Evolutionary conservation across 345 rosid genomes (phyloP), one percentile per base, ranked within the genome.

Genomic region (Eucalyptus coolabah): DNA sequence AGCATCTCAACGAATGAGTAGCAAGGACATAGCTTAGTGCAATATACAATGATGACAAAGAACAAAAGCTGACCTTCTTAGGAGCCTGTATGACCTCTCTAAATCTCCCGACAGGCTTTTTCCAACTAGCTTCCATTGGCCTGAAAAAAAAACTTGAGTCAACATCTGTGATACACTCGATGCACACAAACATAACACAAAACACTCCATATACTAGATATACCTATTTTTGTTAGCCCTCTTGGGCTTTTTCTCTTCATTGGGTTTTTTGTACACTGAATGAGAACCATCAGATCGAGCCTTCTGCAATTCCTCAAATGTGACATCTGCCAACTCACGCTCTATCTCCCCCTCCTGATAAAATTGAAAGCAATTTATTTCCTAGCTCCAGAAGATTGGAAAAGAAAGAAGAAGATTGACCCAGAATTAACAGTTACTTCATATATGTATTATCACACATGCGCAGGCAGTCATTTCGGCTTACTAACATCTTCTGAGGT

Each of bases 181-280:
- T 23, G 59, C 34, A 50, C 59, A 63, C 42, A 18, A 34, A 87
- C 30, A 86, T 47, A 80, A 30, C 15, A 89, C 51, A 90, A 63
- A 40, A 21, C 37, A 59, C 23, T 45, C 23, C 51, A 63, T 30
- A 23, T 9, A 81, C 5, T 12, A 82, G 63, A n/a, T 18, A 77
- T 54, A 95, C 97, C 95, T 96, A 87, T 96, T 96, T 93, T 96
- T 96, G 91, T 96, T 96, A 32, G 95, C 96, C 60, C 99, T 95
- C 63, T 92, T 90, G 30, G 91, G 88, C 87, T 90, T 95, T 88
- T 92, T 94, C 91, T 91, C 96, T 89, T 83, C 86, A 85, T 47
- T 87, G 18, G 90, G 87, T 72, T 93, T 95, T 85, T 63, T 85
- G 30, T 86, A 88, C 89, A 91, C 92, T 12, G 94, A 87, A 91